Evolutionary conservation across 2,329 filamentous ascomycete genomes (phyloP), one percentile per base, ranked within the genome.

Genomic region (Ceratocystis colombiana): DNA sequence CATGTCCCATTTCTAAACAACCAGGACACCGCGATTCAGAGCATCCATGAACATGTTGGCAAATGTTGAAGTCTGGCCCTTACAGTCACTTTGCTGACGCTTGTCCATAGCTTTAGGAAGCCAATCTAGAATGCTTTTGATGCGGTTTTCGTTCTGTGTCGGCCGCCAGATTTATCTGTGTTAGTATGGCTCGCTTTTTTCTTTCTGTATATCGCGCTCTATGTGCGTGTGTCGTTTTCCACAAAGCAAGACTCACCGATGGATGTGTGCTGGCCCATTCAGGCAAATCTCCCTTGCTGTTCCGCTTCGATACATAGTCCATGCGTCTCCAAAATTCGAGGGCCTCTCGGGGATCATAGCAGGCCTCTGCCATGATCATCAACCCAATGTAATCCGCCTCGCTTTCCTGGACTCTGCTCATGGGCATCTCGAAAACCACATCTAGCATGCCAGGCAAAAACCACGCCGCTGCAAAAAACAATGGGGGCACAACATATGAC

Each of bases 381-480:
- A 92, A 75, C 0, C 89, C 89, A 61, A 92, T 90, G 71, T 88
- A 89, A 72, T 93, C 89, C 0, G 89, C 89, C 76, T 93, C 88
- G 62, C 80, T 84, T 78, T 88, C 89, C 76, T 91, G 88, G 72
- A 80, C 82, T 62, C 89, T 79, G 61, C 83, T 84, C 73, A 88
- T 88, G 1, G 88, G 89, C 68, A 82, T 77, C 62, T 79, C 79
- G 72, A 90, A 84, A n/a, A 86, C 80, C 17, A 88, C 73, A 63
- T 88, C 80, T 33, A 88, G 75, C 25, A 86, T 65, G 1, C 81
- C 75, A 1, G 79, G 77, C 22, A 82, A 70, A 4, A 79, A 73
- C 12, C 74, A 79, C 72, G 76, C 77, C n/a, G 77, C 68, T 1
- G 71, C 72, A 45, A 76, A 75, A 2, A 77, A 71, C 17, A 79